phyloP scores from a whole-genome alignment of 306 rosid species.

The Chamaecrista fasciculata region DNA sequence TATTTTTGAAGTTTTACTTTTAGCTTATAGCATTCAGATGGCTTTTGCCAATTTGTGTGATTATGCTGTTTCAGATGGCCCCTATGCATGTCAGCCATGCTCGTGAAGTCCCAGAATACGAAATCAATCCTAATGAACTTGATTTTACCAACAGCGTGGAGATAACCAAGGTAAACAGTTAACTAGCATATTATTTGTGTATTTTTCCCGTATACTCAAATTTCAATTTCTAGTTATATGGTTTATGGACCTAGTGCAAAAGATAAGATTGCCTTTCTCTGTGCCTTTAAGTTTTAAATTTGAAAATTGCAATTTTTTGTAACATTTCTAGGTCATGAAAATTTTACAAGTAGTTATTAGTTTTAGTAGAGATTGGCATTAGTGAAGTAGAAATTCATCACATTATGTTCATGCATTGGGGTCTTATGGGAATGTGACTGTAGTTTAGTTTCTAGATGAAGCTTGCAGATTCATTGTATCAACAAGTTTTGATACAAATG shows the following conservation, averaged over 20 bases:
- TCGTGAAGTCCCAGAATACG: constrained; percentile 91
- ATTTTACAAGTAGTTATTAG: constrained; percentile 3
- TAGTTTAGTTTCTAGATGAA: neutral
- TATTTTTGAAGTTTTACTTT: constrained; percentile 17
- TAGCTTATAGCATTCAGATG: constrained; percentile 22
- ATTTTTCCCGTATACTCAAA: neutral
- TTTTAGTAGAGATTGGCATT: neutral
- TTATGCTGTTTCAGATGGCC: constrained; percentile 55
- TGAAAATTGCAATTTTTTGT: neutral
- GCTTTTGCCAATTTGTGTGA: constrained; percentile 15
- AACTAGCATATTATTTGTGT: neutral
- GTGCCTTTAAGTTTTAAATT: neutral
- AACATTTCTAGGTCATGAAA: neutral
- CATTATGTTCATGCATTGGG: constrained; percentile 11
- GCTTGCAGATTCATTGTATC: neutral
- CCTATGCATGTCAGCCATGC: constrained; percentile 81
- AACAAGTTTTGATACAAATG: neutral
- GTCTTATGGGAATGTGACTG: constrained; percentile 6
- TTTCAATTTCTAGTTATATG: constrained; percentile 3
- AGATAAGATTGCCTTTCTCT: neutral
- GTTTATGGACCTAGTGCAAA: constrained; percentile 8
- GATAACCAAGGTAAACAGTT: constrained; percentile 60
- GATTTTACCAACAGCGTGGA: constrained; percentile 81
- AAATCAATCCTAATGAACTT: constrained; percentile 81
- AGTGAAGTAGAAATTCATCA: neutral